Conservation (phyloP, 2,329 filamentous ascomycete genomes). For the Lasiodiplodia citricola region DNA sequence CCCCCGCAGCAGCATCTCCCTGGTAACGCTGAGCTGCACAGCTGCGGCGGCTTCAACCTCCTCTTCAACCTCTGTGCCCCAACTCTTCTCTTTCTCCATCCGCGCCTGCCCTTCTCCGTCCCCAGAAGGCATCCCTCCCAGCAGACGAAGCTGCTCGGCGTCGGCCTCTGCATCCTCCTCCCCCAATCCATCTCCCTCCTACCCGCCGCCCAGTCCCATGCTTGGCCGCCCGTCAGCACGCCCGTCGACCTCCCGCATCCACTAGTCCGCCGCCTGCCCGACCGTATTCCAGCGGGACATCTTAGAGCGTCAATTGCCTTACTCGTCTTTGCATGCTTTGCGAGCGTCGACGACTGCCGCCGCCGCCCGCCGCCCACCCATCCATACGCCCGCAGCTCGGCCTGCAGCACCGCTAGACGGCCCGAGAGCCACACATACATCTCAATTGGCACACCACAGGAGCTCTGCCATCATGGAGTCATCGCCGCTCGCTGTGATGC, state of each 20-base stretch:
- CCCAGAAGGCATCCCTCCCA: conserved; percentile 40
- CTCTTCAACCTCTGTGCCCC: conserved; percentile 37
- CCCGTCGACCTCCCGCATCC: conserved; percentile 24
- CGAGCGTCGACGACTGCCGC: conserved; percentile 10
- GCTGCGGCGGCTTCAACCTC: conserved; percentile 43
- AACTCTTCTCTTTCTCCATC: conserved; percentile 31
- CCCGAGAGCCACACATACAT: conserved; percentile 18
- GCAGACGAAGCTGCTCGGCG: conserved; percentile 32
- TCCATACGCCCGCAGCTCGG: conserved; percentile 12
- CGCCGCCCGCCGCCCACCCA: conserved; percentile 11
- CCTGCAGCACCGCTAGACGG: conserved; percentile 12
- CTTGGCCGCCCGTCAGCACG: conserved; percentile 30
- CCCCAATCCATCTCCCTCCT: conserved; percentile 36
- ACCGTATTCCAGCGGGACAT: conserved; percentile 21
- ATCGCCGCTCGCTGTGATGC: conserved; percentile 92
- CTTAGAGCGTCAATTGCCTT: conserved; percentile 23
- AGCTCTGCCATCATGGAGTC: conserved; percentile 57
- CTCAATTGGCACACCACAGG: conserved; percentile 15
- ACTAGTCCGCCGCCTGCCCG: not conserved
- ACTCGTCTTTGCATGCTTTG: conserved; percentile 14
- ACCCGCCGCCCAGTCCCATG: conserved; percentile 32
- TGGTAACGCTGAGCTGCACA: conserved; percentile 31
- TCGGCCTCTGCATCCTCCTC: conserved; percentile 26
- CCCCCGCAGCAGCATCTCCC: conserved; percentile 33
- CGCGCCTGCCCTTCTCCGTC: conserved; percentile 44